Base-by-base conservation (phyloP, 768 basidiomycete species). In the Tephrocybe rancida region DNA sequence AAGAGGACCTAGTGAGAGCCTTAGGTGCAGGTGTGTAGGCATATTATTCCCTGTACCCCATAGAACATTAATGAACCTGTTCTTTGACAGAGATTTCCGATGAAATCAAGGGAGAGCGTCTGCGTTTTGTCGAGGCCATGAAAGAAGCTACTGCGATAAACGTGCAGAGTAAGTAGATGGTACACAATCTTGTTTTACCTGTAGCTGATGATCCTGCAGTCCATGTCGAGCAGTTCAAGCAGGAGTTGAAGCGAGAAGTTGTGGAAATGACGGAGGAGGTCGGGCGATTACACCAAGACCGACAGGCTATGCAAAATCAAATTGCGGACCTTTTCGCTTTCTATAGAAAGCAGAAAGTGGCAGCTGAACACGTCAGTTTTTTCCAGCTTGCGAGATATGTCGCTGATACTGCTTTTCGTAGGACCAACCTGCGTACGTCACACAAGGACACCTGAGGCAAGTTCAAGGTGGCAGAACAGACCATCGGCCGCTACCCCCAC, bases 111-210 rank as follows among this genome's bases (percentile, higher is more conserved):
- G 92, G 93, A 1, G 92, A 95, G 69, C 72, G 92, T 43, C 70
- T 95, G 49, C 78, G 90, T 5, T 95, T 95, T 61, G 90, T 95
- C 5, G 93, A 95, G 62, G 92, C 93, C n/a, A 95, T 95, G 92
- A 90, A 90, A 65, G 89, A 93, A 60, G 93, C 92, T 1, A 95
- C 93, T 0, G 83, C 84, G 1, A 90, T 95, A 61, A 94, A 95
- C 58, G 85, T 95, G 2, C 86, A 90, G 67, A 73, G 90, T 88
- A 68, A 64, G 73, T 54, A 14, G 26, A 25, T 13, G 37, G 22
- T 8, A 43, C 30, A 27, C 24, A 35, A 9, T 7, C 13, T 10
- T 7, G 14, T 18, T 7, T 43, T 6, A 3, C 26, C 39, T 27
- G 26, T 32, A n/a, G 5, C 43, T 35, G 37, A 54, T 39, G 7